A percentile compares a stretch with the other conserved stretches of the same genome.
phyloP scores from a whole-genome alignment of 2,329 filamentous ascomycete species.

The Neopestalotiopsis sp. region DNA sequence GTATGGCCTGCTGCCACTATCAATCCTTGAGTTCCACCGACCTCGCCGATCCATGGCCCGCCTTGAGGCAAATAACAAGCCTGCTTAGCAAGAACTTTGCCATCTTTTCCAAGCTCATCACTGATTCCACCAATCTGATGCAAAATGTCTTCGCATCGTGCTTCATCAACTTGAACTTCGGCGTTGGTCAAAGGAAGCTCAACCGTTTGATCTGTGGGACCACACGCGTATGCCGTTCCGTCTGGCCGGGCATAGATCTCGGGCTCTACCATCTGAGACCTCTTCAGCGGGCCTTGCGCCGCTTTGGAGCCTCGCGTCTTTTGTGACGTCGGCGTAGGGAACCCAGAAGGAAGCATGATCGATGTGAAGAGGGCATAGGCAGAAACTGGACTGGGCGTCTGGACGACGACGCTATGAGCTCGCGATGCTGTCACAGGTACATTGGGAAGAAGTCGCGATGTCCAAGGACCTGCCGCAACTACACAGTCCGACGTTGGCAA shows the following conservation, averaged over 20 bases:
- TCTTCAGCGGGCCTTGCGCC: conserved; percentile 26
- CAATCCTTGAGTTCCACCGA: conserved; percentile 64
- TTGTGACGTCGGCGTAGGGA: conserved; percentile 40
- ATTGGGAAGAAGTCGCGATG: conserved; percentile 45
- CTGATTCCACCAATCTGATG: conserved; percentile 62
- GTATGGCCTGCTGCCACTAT: conserved; percentile 76
- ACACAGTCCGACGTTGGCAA: conserved; percentile 35
- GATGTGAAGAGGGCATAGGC: conserved; percentile 73
- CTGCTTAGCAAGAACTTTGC: conserved; percentile 67
- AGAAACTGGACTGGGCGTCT: conserved; percentile 48
- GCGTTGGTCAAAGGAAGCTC: conserved; percentile 66
- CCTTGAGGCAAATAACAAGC: conserved; percentile 79
- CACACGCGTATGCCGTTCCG: conserved; percentile 78
- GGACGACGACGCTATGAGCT: conserved; percentile 52
- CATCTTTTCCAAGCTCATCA: conserved; percentile 57
- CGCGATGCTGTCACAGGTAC: conserved; percentile 46
- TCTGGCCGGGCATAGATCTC: conserved; percentile 81
- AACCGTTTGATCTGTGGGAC: conserved; percentile 65
- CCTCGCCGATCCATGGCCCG: conserved; percentile 71
- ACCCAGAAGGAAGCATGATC: conserved; percentile 65
- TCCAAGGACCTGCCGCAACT: conserved; percentile 52
- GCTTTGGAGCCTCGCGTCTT: conserved; percentile 21
- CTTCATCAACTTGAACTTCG: conserved; percentile 68
- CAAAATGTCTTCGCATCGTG: conserved; percentile 71
- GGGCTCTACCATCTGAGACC: conserved; percentile 59